Conservation (phyloP, 306 rosid genomes). For the Corylus avellana region DNA sequence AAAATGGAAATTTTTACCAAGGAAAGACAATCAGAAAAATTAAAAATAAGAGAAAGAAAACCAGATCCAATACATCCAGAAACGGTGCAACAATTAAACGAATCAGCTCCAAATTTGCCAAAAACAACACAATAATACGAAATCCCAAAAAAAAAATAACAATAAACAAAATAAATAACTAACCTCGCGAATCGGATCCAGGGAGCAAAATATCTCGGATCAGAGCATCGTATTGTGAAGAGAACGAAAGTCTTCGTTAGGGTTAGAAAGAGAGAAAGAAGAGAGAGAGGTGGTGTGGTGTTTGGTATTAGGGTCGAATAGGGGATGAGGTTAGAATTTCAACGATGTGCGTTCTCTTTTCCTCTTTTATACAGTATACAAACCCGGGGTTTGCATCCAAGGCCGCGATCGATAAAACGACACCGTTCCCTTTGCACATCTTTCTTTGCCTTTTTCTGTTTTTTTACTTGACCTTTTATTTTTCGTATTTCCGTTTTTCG, state of each 20-base stretch:
- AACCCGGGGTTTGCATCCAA: neutral
- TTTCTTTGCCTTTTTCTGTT: neutral
- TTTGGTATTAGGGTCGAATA: constrained; percentile 14
- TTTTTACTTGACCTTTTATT: neutral
- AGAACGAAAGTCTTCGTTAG: constrained; percentile 38
- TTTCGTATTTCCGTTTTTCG: neutral
- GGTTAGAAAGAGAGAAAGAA: constrained; percentile 37
- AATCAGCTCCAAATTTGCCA: constrained; percentile 1
- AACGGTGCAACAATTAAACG: neutral
- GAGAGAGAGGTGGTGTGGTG: constrained; percentile 16
- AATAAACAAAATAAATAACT: neutral
- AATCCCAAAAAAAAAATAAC: neutral
- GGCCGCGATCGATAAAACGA: constrained; percentile 30
- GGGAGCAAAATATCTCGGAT: neutral
- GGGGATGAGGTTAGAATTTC: constrained; percentile 37
- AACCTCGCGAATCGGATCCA: constrained; percentile 42
- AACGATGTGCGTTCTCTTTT: constrained; percentile 2
- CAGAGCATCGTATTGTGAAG: constrained; percentile 34
- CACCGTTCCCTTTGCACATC: constrained; percentile 27
- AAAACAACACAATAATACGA: neutral
- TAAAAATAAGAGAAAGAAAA: neutral
- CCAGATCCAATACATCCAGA: constrained; percentile 41
- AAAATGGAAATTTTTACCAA: neutral
- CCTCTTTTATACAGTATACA: neutral
- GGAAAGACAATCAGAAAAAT: too few species aligned